Conservation (phyloP, 192 early-diverging fungal species). For the Gaertneriomyces semiglobifer region DNA sequence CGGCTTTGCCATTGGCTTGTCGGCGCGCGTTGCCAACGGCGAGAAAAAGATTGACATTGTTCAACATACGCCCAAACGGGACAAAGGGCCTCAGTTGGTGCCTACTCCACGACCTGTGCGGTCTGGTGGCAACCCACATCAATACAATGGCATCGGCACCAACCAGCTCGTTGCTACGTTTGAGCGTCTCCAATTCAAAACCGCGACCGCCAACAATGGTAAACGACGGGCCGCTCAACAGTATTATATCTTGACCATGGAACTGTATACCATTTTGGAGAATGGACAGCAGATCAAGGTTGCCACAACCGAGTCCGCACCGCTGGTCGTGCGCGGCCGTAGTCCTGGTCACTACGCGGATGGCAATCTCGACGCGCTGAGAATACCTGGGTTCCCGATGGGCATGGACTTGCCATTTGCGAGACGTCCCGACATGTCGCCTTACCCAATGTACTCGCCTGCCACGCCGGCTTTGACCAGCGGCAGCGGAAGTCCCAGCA, state of each 20-base stretch:
- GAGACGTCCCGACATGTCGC: constrained; percentile 18
- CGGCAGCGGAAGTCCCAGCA: neutral
- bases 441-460: constrained; percentile 24
- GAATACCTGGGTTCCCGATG: constrained; percentile 13
- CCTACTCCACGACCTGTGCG: constrained; percentile 26
- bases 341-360: constrained; percentile 83
- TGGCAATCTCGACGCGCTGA: constrained; percentile 21
- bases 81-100: constrained; percentile 86
- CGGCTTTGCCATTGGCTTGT: constrained; percentile 73
- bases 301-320: constrained; percentile 70
- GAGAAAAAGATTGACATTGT: constrained; percentile 79
- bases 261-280: constrained; percentile 57
- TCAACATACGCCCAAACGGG: constrained; percentile 91
- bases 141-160: constrained; percentile 25
- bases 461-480: constrained; percentile 7
- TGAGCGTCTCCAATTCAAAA: constrained; percentile 94
- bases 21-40: constrained; percentile 67
- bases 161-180: constrained; percentile 60
- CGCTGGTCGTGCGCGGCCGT: constrained; percentile 90
- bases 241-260: constrained; percentile 77
- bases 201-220: constrained; percentile 90
- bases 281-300: constrained; percentile 48
- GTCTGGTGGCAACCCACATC: constrained; percentile 35
- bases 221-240: constrained; percentile 89
- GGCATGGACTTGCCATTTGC: constrained; percentile 10